A percentile compares a stretch with the other conserved stretches of the same genome.
Evolutionary conservation across 495 filamentous ascomycete species (phyloP).

Genomic region (Aspergillus mulundensis): DNA sequence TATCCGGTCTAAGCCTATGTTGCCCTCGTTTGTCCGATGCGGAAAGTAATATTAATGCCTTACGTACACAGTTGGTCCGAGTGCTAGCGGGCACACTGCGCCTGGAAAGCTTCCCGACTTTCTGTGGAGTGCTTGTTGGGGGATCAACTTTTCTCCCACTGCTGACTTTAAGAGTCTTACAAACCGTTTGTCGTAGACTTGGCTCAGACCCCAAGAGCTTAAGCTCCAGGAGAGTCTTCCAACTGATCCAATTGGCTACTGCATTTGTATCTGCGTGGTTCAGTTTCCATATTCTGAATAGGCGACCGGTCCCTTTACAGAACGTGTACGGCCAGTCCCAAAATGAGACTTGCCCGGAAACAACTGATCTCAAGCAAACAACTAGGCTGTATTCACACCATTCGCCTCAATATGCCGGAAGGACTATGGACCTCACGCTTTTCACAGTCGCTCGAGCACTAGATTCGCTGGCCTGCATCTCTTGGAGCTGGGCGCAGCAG

Average conservation of each 20-base stretch:
- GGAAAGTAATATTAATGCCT: slow-evolving; percentile 4
- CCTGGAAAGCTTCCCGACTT: slow-evolving; percentile 66
- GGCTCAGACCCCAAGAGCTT: slow-evolving; percentile 16
- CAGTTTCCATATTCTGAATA: slow-evolving; percentile 46
- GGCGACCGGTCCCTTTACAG: slow-evolving; percentile 25
- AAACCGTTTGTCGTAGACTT: slow-evolving; percentile 18
- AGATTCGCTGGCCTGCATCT: slow-evolving; percentile 63
- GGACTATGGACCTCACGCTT: slow-evolving; percentile 81
- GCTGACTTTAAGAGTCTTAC: slow-evolving; percentile 31
- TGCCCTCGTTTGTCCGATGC: not conserved
- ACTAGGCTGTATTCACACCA: slow-evolving; percentile 15
- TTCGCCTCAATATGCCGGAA: slow-evolving; percentile 54
- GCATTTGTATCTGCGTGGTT: slow-evolving; percentile 47
- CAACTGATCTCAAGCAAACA: slow-evolving; percentile 43
- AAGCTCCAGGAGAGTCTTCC: slow-evolving; percentile 17
- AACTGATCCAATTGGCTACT: slow-evolving; percentile 36
- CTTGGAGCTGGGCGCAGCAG: slow-evolving; percentile 53
- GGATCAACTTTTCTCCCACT: slow-evolving; percentile 68
- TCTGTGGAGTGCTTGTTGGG: slow-evolving; percentile 72
- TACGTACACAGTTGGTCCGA: slow-evolving; percentile 27
- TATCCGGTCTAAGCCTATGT: not conserved
- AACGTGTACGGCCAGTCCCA: slow-evolving; percentile 1
- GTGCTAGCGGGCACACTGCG: slow-evolving; percentile 37
- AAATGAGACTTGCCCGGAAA: slow-evolving; percentile 5
- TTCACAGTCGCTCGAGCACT: slow-evolving; percentile 73